Evolutionary conservation across 2,329 filamentous ascomycete genomes (phyloP), one percentile per base, ranked within the genome.

Genomic region (Calonectria henricotiae): DNA sequence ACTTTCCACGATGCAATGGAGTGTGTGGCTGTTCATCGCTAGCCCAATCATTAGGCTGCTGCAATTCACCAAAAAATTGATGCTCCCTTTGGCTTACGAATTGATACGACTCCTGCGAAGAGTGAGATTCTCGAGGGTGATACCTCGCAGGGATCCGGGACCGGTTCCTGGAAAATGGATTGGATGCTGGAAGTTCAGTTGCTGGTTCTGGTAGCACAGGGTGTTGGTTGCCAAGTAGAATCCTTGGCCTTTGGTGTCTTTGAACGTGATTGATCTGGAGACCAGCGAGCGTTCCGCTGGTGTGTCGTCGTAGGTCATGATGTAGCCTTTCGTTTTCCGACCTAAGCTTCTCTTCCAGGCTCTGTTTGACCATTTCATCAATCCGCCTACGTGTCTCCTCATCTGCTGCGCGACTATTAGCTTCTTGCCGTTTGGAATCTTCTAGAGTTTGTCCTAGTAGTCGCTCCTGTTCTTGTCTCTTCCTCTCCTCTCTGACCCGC

Each of bases 291-390:
- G 63, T 54, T 47, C 49, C 63, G 32, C 30, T 43, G 7, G 63
- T 55, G 32, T 55, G 63, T 41, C 63, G 51, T 65, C 63, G 39
- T 2, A 65, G 30, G 51, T 65, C 63, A 15, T 60, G 9, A 6
- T 65, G 41, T 11, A 65, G 20, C 13, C 51, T 58, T 39, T 65
- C 39, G 20, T 46, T 47, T 43, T 65, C 63, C n/a, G 39, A 8
- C 17, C 23, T 58, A 17, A 65, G 41, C 41, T 60, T 65, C 9
- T 65, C 49, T 17, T 54, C 41, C 7, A 65, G n/a, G 11, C 43
- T 47, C 39, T 60, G 17, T 41, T 60, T 55, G 37, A 60, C 41
- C 20, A 43, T 32, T 12, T 60, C 63, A 15, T 60, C 63, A 44
- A 65, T 20, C n/a, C 41, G 49, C 20, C 15, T 44, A 6, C 35